Conservation (phyloP, 108 stramenopile genomes). For the Parmales sp. region DNA sequence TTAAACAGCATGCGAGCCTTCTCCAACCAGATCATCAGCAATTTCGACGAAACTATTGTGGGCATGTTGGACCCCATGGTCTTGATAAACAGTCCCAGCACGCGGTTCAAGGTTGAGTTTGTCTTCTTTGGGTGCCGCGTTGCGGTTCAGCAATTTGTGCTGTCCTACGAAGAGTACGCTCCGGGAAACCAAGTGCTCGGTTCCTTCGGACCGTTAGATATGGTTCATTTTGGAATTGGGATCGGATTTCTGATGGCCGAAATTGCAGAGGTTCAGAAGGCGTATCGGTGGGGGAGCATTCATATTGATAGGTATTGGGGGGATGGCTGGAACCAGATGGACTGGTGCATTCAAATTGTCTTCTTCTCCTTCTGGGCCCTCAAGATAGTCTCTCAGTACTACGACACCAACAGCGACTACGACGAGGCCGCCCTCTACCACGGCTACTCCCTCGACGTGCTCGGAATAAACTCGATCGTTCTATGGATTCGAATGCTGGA, state of each 20-base stretch:
- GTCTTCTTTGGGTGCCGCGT: background rate
- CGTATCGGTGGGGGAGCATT: background rate
- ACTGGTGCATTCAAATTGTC: slow-evolving; percentile 7
- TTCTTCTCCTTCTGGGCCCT: background rate
- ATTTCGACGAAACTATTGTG: background rate
- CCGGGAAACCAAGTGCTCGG: background rate
- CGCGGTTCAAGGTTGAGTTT: background rate
- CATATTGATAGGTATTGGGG: background rate
- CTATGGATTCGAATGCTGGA: slow-evolving; percentile 6
- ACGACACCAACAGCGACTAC: background rate
- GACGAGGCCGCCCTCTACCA: background rate
- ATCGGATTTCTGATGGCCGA: slow-evolving; percentile 9
- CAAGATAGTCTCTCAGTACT: background rate
- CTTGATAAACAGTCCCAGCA: background rate
- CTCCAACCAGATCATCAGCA: background rate
- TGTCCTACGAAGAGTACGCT: background rate
- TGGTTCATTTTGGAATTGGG: background rate
- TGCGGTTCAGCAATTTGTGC: background rate
- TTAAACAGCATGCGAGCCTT: background rate
- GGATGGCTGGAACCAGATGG: slow-evolving; percentile 2
- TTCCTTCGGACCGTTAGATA: background rate
- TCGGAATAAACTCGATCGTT: background rate
- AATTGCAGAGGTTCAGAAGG: background rate
- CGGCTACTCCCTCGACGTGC: background rate
- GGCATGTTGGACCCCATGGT: background rate